Base-by-base conservation (phyloP, 2,329 filamentous ascomycete species). In the Metarhizium robertsii region DNA sequence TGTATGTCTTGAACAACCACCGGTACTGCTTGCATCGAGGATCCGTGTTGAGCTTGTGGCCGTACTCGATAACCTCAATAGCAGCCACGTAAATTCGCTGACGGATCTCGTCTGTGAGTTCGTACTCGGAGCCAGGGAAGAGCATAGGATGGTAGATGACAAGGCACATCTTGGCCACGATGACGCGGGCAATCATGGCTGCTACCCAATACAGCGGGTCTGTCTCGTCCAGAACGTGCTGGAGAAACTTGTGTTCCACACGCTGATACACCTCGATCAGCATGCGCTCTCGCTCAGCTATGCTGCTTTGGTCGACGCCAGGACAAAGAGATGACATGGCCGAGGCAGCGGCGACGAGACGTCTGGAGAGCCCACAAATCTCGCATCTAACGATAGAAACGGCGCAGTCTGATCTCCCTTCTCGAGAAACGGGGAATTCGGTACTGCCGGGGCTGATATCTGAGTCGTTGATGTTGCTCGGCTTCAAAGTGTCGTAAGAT, bases 121-220 rank as follows among this genome's bases (percentile, higher is more conserved):
- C 76, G 8, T 75, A 69, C n/a, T 76, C 77, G 10, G 78, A 75
- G 30, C 83, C 79, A 38, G 78, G 77, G 53, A 84, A 80, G 36
- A 87, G 82, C 63, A 86, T 78, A 0, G 88, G 87, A 61, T 92
- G 85, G 63, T 92, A 88, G 2, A 90, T 79, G 57, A 91, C 79
- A 40, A 94, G 76, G 73, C 85, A 89, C 75, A 91, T 83, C 69
- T 91, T 92, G 50, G 85, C 84, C 71, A 91, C 81, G 59, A 92
- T 83, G 36, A 92, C 75, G 10, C 87, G 81, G 3, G 83, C 79
- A 29, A 89, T 76, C 32, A 86, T 87, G 4, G 82, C 84, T 7
- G 80, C 80, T 30, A 87, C 80, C 84, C 86, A 89, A 59, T 84
- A 84, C 1, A 89, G 71, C 0, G 79, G 75, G 49, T 80, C 68